Percentiles rank a stretch among this genome's conserved stretches.
phyloP scores from a whole-genome alignment of 2,329 filamentous ascomycete genomes.

The Capronia coronata region DNA sequence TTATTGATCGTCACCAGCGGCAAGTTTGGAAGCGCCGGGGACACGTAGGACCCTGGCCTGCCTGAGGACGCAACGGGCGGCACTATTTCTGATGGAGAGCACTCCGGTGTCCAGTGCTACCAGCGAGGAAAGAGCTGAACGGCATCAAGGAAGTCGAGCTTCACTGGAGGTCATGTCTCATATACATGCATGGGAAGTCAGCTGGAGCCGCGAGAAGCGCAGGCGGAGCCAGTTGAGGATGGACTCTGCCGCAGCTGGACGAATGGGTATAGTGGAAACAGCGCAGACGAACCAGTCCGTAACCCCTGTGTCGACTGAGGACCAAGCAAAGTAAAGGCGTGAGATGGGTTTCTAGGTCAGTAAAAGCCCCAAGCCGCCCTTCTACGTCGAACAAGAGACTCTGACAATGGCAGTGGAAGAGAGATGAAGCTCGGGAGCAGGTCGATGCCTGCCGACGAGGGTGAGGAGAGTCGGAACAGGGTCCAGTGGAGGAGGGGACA shows the following conservation, averaged over 20 bases:
- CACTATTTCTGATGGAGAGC: background rate
- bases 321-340: background rate
- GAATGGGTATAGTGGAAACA: background rate
- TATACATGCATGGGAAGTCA: slow-evolving; percentile 13
- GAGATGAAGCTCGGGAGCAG: too few relatives aligned
- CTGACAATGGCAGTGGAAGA: background rate
- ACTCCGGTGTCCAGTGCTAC: too few relatives aligned
- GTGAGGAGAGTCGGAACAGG: background rate
- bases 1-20: slow-evolving; percentile 12
- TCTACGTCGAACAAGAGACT: too few relatives aligned
- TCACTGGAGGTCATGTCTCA: background rate
- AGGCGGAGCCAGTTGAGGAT: slow-evolving; percentile 11
- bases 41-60: background rate
- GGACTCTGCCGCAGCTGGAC: slow-evolving; percentile 10
- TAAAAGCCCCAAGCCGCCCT: too few relatives aligned
- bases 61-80: background rate
- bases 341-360: background rate
- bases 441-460: background rate
- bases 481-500: background rate
- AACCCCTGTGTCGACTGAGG: background rate
- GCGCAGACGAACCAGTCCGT: background rate
- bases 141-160: background rate
- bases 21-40: slow-evolving; percentile 9
- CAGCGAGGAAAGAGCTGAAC: background rate
- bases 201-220: slow-evolving; percentile 24